These are phyloP conservation scores for Apiotrichum mycotoxinovorans DNA, from an alignment of 1,284 basidiomycete genomes.

Conservation along the genomic window DNA sequence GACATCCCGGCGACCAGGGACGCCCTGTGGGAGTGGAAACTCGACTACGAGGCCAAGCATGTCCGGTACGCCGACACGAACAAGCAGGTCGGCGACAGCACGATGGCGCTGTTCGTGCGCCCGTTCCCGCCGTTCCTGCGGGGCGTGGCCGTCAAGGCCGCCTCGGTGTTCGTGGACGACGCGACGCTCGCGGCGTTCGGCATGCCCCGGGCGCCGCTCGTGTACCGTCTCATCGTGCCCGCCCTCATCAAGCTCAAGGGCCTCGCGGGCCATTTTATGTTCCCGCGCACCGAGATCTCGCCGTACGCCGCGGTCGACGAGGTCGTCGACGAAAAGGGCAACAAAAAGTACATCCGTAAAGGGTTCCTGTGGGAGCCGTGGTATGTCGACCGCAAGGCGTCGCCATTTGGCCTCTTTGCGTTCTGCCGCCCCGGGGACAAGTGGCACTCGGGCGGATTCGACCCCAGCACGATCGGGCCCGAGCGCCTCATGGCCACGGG, in stretches of 20 bases:
- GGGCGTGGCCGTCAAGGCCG: background rate
- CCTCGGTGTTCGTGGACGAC: slow-evolving; percentile 15
- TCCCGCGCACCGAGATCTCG: slow-evolving; percentile 4
- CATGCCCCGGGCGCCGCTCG: background rate
- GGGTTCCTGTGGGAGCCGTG: slow-evolving; percentile 20
- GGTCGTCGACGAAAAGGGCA: background rate
- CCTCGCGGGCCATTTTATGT: background rate
- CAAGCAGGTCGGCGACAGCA: slow-evolving; percentile 10
- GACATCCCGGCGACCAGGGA: slow-evolving; percentile 12
- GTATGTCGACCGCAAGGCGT: background rate
- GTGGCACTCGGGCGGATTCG: slow-evolving; percentile 9
- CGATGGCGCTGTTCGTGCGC: slow-evolving; percentile 10
- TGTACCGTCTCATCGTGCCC: slow-evolving; percentile 8
- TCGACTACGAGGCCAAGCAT: slow-evolving; percentile 3
- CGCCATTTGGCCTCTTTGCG: slow-evolving; percentile 4
- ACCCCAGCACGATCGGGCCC: slow-evolving; percentile 5
- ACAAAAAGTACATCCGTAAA: background rate
- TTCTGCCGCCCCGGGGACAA: background rate
- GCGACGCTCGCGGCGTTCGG: slow-evolving; percentile 13
- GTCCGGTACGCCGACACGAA: slow-evolving; percentile 11
- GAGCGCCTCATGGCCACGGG: slow-evolving; percentile 7
- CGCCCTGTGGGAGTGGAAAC: slow-evolving; percentile 11
- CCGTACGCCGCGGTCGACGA: background rate
- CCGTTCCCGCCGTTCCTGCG: slow-evolving; percentile 3
- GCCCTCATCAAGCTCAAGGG: slow-evolving; percentile 10